phyloP scores from a whole-genome alignment of 805 yeast genomes.

The Candida nitratophila region DNA sequence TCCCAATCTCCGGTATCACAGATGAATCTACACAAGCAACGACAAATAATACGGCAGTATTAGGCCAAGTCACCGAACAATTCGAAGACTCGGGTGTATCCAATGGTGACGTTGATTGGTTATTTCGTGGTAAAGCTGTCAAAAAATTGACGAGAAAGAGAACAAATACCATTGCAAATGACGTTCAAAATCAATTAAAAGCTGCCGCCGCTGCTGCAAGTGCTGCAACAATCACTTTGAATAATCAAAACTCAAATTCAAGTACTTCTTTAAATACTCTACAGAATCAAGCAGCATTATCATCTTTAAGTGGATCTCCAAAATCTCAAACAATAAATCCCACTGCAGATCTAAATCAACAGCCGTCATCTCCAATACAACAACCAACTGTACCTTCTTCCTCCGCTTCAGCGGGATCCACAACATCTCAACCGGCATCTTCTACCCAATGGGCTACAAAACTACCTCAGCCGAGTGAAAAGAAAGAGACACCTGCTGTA shows the following conservation, averaged over 20 bases:
- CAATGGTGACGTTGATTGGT: slow-evolving; percentile 80
- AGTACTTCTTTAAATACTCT: too few relatives aligned
- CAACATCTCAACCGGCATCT: not conserved
- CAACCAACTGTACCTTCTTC: not conserved
- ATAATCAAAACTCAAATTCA: too few relatives aligned
- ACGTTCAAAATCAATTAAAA: slow-evolving; percentile 23
- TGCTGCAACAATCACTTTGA: not conserved
- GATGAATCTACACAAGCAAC: not conserved
- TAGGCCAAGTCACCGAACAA: not conserved
- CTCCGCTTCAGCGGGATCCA: not conserved
- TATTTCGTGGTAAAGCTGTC: slow-evolving; percentile 66
- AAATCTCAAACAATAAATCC: not conserved
- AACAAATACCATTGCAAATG: slow-evolving; percentile 22
- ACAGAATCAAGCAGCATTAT: too few relatives aligned
- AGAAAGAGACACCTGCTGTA: not conserved
- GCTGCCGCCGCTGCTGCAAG: slow-evolving; percentile 1
- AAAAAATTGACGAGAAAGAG: slow-evolving; percentile 43
- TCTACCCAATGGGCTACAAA: not conserved
- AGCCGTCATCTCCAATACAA: not conserved
- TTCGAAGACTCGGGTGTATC: slow-evolving; percentile 43
- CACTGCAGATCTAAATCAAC: not conserved
- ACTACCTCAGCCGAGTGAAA: not conserved
- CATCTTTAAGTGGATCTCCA: not conserved
- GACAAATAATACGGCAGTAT: not conserved
- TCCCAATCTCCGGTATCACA: not conserved